Conservation (phyloP, 2,329 filamentous ascomycete genomes). For the Ophiognomonia clavigignenti-juglandacearum region DNA sequence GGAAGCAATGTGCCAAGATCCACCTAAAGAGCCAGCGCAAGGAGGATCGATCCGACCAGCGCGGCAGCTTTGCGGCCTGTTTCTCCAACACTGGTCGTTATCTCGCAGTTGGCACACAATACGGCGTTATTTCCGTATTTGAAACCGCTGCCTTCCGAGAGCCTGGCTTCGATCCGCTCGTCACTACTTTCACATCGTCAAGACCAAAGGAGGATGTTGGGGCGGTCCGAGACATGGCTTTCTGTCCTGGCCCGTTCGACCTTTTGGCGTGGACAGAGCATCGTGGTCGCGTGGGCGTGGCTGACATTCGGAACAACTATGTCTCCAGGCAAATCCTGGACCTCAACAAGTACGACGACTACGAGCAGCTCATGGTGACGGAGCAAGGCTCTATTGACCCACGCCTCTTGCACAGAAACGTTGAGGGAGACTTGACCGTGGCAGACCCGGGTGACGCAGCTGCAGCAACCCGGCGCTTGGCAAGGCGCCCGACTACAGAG, state of each 20-base stretch:
- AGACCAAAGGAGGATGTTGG: constrained; percentile 66
- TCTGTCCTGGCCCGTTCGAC: constrained; percentile 85
- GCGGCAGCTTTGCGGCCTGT: constrained; percentile 72
- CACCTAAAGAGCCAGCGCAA: constrained; percentile 54
- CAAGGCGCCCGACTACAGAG: constrained; percentile 26
- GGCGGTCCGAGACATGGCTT: constrained; percentile 85
- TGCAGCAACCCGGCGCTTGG: constrained; percentile 25
- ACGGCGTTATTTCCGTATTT: constrained; percentile 74
- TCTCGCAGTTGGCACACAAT: constrained; percentile 74
- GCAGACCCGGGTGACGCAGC: constrained; percentile 21
- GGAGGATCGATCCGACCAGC: constrained; percentile 48
- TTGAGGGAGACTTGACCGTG: constrained; percentile 32
- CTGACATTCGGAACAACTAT: constrained; percentile 66
- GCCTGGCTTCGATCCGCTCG: constrained; percentile 51
- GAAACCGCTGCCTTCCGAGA: constrained; percentile 48
- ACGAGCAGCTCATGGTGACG: constrained; percentile 51
- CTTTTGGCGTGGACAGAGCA: constrained; percentile 93
- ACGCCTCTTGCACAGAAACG: constrained; percentile 42
- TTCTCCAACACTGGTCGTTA: constrained; percentile 69
- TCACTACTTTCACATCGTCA: constrained; percentile 75
- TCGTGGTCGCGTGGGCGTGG: constrained; percentile 68
- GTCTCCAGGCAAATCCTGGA: constrained; percentile 63
- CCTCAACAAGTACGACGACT: constrained; percentile 53
- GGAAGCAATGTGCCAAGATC: constrained; percentile 47
- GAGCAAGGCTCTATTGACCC: constrained; percentile 52